phyloP scores from a whole-genome alignment of 352 stramenopile genomes.

The Globisporangium mamillatum region DNA sequence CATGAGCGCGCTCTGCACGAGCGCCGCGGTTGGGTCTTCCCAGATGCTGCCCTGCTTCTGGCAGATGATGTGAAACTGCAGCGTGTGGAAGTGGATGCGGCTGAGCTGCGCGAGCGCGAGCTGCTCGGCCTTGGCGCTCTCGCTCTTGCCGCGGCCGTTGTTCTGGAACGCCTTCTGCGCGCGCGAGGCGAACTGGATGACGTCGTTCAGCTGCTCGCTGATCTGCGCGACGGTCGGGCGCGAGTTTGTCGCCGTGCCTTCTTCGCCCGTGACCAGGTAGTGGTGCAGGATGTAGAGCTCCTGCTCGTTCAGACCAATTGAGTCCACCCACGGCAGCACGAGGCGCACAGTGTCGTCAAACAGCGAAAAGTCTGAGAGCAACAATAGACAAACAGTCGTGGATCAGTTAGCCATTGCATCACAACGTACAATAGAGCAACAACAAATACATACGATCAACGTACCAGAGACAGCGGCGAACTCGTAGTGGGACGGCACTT shows the following conservation, averaged over 20 bases:
- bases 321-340: slow-evolving; percentile 75
- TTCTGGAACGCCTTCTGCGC: slow-evolving; percentile 44
- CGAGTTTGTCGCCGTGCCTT: slow-evolving; percentile 71
- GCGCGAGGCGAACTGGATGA: slow-evolving; percentile 57
- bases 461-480: slow-evolving; percentile 74
- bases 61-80: slow-evolving; percentile 87
- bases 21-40: slow-evolving; percentile 63
- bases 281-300: slow-evolving; percentile 83
- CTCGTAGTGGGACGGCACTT: slow-evolving; percentile 75
- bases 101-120: slow-evolving; percentile 61
- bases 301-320: slow-evolving; percentile 82
- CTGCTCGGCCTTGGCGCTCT: slow-evolving; percentile 15
- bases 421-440: background rate
- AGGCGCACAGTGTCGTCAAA: slow-evolving; percentile 81
- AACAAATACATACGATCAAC: background rate
- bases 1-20: slow-evolving; percentile 79
- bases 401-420: background rate
- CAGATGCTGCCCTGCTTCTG: slow-evolving; percentile 60
- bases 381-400: background rate
- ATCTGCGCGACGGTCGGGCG: slow-evolving; percentile 72
- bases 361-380: slow-evolving; percentile 59
- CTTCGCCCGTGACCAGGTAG: slow-evolving; percentile 71
- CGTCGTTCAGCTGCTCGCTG: slow-evolving; percentile 63
- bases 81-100: slow-evolving; percentile 84
- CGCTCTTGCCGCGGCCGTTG: slow-evolving; percentile 20